Evolutionary conservation across 139 green algal genomes (phyloP).

Genomic region (Micractinium conductrix): DNA sequence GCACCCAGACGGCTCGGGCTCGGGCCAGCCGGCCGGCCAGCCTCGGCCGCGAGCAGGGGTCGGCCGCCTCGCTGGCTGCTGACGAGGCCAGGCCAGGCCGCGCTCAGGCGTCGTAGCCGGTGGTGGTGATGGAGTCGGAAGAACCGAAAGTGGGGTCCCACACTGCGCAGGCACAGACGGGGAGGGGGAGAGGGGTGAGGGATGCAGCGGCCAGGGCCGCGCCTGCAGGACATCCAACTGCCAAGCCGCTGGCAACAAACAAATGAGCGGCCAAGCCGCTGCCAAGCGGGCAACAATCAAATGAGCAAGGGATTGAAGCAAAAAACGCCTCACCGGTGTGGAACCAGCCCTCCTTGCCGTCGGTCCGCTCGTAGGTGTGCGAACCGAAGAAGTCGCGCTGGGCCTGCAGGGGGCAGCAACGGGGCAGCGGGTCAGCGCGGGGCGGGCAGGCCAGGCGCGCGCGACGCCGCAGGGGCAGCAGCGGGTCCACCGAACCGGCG

Average conservation of each 20-base stretch:
- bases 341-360: slow-evolving; percentile 84
- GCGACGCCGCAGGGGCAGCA: too few relatives aligned
- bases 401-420: slow-evolving; percentile 59
- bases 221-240: not conserved
- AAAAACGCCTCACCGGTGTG: slow-evolving; percentile 89
- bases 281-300: too few relatives aligned
- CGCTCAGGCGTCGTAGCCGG: slow-evolving; percentile 1
- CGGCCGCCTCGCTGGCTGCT: too few relatives aligned
- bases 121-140: slow-evolving; percentile 93
- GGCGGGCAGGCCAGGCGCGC: not conserved
- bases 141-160: slow-evolving; percentile 84
- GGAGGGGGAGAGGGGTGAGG: not conserved
- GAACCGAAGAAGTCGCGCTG: slow-evolving; percentile 99
- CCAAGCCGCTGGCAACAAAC: not conserved
- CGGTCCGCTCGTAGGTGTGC: slow-evolving; percentile 96
- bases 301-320: too few relatives aligned
- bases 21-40: too few relatives aligned
- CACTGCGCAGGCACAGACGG: slow-evolving; percentile 37
- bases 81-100: too few relatives aligned
- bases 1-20: too few relatives aligned
- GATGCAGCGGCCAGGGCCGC: too few relatives aligned
- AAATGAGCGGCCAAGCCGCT: too few relatives aligned
- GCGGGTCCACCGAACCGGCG: too few relatives aligned
- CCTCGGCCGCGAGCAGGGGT: too few relatives aligned
- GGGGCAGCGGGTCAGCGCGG: not conserved